Conservation (phyloP, 495 filamentous ascomycete species). For the Chlorociboria aeruginascens region DNA sequence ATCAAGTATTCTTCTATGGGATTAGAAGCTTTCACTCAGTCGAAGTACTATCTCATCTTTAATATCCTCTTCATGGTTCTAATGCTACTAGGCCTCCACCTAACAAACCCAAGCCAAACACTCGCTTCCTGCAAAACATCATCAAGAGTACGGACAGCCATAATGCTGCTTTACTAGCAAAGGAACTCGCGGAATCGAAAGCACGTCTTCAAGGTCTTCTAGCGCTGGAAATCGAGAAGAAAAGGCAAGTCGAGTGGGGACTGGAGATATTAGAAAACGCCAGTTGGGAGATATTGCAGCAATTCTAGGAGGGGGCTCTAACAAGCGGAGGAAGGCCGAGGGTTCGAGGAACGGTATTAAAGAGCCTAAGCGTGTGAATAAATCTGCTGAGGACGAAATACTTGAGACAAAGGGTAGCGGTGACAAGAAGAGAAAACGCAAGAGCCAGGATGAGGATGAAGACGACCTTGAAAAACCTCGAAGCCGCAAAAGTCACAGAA, state of each 20-base stretch:
- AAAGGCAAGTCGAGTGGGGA: constrained; percentile 23
- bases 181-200: constrained; percentile 53
- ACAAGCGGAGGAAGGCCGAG: constrained; percentile 21
- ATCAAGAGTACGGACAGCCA: constrained; percentile 81
- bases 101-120: constrained; percentile 81
- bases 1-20: constrained; percentile 63
- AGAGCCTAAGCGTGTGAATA: constrained; percentile 15
- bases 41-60: constrained; percentile 37
- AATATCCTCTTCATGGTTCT: background rate
- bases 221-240: constrained; percentile 22
- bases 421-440: constrained; percentile 2
- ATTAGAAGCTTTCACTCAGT: constrained; percentile 54
- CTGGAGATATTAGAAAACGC: constrained; percentile 32
- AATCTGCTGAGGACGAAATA: constrained; percentile 11
- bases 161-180: constrained; percentile 76
- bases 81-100: constrained; percentile 25
- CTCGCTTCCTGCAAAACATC: constrained; percentile 75
- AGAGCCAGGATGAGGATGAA: constrained; percentile 12
- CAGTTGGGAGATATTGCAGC: constrained; percentile 42
- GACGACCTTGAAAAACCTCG: constrained; percentile 1
- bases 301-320: constrained; percentile 31
- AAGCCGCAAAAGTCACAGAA: constrained; percentile 5
- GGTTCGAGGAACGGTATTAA: constrained; percentile 10
- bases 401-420: constrained; percentile 1
- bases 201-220: constrained; percentile 33